Conservation (phyloP, 139 green algal genomes). For the Chlorokybus atmophyticus region DNA sequence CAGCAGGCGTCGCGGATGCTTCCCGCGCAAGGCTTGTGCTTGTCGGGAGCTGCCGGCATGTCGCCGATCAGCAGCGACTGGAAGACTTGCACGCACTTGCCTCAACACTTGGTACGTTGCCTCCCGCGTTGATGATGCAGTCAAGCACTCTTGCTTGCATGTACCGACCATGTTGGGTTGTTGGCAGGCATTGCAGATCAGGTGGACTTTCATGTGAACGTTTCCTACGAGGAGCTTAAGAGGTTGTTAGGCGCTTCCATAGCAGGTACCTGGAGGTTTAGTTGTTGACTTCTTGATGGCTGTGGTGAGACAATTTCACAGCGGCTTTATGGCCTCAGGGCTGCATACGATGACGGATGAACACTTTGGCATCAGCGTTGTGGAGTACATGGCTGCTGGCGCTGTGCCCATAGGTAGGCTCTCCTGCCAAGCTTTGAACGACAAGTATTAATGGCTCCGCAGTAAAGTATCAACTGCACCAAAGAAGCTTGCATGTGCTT, state of each 20-base stretch:
- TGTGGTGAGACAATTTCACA: no score
- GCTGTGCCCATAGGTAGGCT: conserved; percentile 19
- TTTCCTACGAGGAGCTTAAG: conserved; percentile 48
- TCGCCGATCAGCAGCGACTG: conserved; percentile 12
- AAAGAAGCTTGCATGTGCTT: not conserved
- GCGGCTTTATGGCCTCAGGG: no score
- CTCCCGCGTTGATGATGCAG: conserved; percentile 34
- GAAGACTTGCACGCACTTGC: conserved; percentile 9
- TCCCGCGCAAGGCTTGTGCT: conserved; percentile 9
- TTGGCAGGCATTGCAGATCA: conserved; percentile 6
- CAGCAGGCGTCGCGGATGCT: no score
- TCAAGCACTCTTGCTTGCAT: conserved; percentile 48
- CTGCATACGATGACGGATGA: conserved; percentile 96
- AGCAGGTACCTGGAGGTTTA: no score
- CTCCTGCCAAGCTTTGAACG: conserved; percentile 1
- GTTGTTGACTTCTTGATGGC: no score
- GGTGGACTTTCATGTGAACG: conserved; percentile 50
- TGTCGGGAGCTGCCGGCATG: conserved; percentile 17
- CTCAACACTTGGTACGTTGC: conserved; percentile 11
- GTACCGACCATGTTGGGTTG: not conserved
- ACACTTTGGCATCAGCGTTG: conserved; percentile 96
- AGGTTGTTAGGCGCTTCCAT: conserved; percentile 60
- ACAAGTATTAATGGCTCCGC: not conserved
- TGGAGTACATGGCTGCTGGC: conserved; percentile 94
- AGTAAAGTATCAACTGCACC: not conserved